Evolutionary conservation across 2,329 filamentous ascomycete genomes (phyloP).

Genomic region (Dendryphion nanum): DNA sequence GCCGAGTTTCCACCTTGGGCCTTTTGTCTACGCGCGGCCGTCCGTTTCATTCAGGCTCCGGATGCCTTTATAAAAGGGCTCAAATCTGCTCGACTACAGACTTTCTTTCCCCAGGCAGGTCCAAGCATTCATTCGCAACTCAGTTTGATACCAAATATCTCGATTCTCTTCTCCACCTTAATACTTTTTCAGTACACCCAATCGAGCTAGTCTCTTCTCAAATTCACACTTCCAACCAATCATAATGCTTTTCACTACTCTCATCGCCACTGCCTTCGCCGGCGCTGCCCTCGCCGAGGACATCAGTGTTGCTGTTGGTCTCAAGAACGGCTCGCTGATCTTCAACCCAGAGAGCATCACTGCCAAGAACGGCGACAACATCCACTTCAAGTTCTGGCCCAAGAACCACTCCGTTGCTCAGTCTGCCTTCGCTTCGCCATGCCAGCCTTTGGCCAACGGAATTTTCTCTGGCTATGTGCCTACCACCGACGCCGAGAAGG

Average conservation of each 20-base stretch:
- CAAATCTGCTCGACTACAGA: slow-evolving; percentile 30
- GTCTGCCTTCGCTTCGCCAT: slow-evolving; percentile 33
- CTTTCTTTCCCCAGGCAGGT: slow-evolving; percentile 34
- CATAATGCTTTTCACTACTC: slow-evolving; percentile 41
- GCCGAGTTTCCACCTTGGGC: slow-evolving; percentile 22
- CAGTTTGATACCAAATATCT: slow-evolving; percentile 27
- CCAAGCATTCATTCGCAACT: slow-evolving; percentile 32
- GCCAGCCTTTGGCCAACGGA: slow-evolving; percentile 25
- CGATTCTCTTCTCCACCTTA: slow-evolving; percentile 17
- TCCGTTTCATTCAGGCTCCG: slow-evolving; percentile 19
- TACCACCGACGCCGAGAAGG: slow-evolving; percentile 17
- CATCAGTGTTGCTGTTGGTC: slow-evolving; percentile 31
- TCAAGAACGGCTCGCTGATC: slow-evolving; percentile 19
- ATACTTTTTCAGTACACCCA: slow-evolving; percentile 16
- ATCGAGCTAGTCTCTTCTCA: slow-evolving; percentile 34
- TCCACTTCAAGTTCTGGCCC: slow-evolving; percentile 40
- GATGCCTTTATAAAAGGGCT: slow-evolving; percentile 30
- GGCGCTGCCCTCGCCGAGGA: slow-evolving; percentile 31
- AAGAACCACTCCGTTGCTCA: slow-evolving; percentile 41
- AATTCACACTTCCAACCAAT: slow-evolving; percentile 17
- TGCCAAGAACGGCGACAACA: slow-evolving; percentile 36
- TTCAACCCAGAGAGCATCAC: slow-evolving; percentile 36
- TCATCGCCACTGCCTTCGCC: slow-evolving; percentile 30
- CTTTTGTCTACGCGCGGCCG: slow-evolving; percentile 12
- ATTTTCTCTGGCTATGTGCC: slow-evolving; percentile 41